Evolutionary conservation across 768 basidiomycete species (phyloP).

Genomic region (Trametes cingulata): DNA sequence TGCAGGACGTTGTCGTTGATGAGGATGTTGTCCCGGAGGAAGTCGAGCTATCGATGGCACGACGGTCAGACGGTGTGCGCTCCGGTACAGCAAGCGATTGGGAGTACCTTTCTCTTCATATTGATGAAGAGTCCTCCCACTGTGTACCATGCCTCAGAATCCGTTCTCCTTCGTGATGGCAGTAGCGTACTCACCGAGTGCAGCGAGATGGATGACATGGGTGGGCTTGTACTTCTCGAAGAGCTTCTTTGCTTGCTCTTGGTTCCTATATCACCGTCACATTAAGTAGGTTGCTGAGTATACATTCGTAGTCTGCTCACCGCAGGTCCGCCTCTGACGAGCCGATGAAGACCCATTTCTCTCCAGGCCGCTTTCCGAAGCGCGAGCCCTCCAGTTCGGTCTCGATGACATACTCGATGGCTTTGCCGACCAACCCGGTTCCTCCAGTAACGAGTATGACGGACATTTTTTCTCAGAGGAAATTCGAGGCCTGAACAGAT

Average conservation of each 20-base stretch:
- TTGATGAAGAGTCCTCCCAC: conserved; percentile 96
- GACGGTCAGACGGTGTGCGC: background rate
- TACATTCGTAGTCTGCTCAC: conserved; percentile 39
- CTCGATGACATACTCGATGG: conserved; percentile 75
- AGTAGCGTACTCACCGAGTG: conserved; percentile 61
- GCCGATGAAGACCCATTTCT: conserved; percentile 84
- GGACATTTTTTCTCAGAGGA: too few species aligned
- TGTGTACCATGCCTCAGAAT: conserved; percentile 32
- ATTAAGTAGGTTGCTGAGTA: background rate
- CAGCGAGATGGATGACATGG: conserved; percentile 95
- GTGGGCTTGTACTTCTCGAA: conserved; percentile 94
- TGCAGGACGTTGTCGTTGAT: conserved; percentile 96
- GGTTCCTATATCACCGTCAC: conserved; percentile 50
- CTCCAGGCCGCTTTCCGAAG: conserved; percentile 74
- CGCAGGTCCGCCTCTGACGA: conserved; percentile 84
- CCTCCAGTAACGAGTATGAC: conserved; percentile 84
- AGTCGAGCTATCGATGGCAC: conserved; percentile 60
- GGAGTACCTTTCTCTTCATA: conserved; percentile 84
- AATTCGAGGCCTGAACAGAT: too few species aligned
- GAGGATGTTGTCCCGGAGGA: conserved; percentile 90
- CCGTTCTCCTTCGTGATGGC: background rate
- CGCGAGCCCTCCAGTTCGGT: conserved; percentile 75
- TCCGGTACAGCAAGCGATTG: background rate
- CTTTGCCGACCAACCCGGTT: conserved; percentile 84
- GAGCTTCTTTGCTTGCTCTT: conserved; percentile 64